Base-by-base conservation (phyloP, 768 basidiomycete species). In the Lentinus brumalis region DNA sequence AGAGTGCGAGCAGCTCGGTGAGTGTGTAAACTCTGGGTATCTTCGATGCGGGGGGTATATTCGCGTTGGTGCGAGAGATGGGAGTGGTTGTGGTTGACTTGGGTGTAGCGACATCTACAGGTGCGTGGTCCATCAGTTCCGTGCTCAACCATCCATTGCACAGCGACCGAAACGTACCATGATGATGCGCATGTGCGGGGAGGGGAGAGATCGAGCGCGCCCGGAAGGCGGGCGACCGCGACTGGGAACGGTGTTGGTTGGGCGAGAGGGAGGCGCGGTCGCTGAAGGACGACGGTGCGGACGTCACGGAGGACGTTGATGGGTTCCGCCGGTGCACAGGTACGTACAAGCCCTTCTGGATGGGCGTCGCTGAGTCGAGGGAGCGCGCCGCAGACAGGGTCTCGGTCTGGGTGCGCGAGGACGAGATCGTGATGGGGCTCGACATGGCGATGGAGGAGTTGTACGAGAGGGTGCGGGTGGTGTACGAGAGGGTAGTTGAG, bases 21-120 rank as follows among this genome's bases (percentile, higher is more conserved):
- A 59, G 42, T 29, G 67, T 50, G 59, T 71, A 71, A 10, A 61
- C 61, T 58, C 35, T 41, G 64, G 67, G 67, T 68, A 68, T 68
- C 57, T 35, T 46, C 26, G 64, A 57, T 50, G 62, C 32, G 16
- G 40, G 18, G 64, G 66, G 68, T 69, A 67, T 67, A 57, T 15
- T 39, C 57, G 54, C 54, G 10, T 54, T n/a, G 53, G 57, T 21
- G 60, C 50, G 62, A 21, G 52, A 5, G 29, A 21, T 30, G 46
- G 26, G n/a, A 12, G 46, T 4, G 46, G 46, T 47, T 14, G 41
- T 18, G 41, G 35, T 12, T 5, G 40, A 11, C 26, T 21, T 14
- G 16, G 30, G 53, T 12, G 53, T 26, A 45, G 15, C 38, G 52
- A n/a, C 11, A 11, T 5, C 46, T 18, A 15, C 26, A 52, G 45